These are phyloP conservation scores for Carex myosuroides DNA, from an alignment of 176 grass and related monocot species.

Conservation along the genomic window DNA sequence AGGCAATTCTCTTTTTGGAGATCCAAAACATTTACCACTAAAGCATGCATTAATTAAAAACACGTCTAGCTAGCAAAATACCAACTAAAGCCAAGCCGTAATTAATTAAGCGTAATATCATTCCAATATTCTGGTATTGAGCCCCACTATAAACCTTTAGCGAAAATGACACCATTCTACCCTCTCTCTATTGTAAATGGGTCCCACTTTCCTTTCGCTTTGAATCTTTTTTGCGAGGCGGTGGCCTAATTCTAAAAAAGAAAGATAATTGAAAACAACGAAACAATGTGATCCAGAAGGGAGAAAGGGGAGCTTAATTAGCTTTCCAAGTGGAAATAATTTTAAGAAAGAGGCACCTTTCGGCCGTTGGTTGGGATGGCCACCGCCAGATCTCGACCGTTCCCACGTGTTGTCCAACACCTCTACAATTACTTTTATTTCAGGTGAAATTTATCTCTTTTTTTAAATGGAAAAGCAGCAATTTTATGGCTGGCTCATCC, in stretches of 20 bases:
- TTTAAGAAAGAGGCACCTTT: slow-evolving; percentile 19
- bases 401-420: slow-evolving; percentile 21
- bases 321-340: slow-evolving; percentile 9
- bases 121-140: slow-evolving; percentile 24
- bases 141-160: neutral
- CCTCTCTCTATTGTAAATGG: slow-evolving; percentile 2
- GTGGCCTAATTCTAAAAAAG: slow-evolving; percentile 18
- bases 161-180: neutral
- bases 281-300: neutral
- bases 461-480: neutral
- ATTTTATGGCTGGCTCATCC: slow-evolving; percentile 1
- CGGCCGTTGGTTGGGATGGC: slow-evolving; percentile 30
- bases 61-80: too few species aligned
- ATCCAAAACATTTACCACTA: neutral
- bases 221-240: slow-evolving; percentile 24
- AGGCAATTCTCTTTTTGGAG: neutral
- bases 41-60: neutral
- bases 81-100: neutral
- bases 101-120: neutral
- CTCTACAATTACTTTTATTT: slow-evolving; percentile 6
- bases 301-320: neutral
- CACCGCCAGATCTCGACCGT: slow-evolving; percentile 21
- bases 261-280: neutral
- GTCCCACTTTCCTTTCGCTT: neutral
- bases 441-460: neutral